Base-by-base conservation (phyloP, 768 basidiomycete genomes). In the Termitomyces heimii region DNA sequence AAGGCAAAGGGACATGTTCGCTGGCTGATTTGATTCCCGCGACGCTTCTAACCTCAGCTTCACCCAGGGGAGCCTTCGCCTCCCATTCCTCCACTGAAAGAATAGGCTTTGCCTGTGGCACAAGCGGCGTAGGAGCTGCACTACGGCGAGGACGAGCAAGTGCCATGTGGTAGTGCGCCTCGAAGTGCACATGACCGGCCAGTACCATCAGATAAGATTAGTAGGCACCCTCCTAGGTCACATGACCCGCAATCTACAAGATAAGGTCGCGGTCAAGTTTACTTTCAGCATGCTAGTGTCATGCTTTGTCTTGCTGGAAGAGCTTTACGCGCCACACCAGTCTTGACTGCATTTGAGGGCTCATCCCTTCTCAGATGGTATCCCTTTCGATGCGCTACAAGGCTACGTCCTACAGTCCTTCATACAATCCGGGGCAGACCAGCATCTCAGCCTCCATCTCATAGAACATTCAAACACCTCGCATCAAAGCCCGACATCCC, bases 21-120 rank as follows among this genome's bases (percentile, higher is more conserved):
- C 79, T 81, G 3, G 83, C 85, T 22, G 76, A 68, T 66, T 89
- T 87, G 46, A 95, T 66, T 9, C 73, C 68, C 9, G 75, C 75
- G 20, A 96, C 78, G 61, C 88, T 93, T 54, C 78, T 79, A 18
- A 79, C 73, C 65, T 91, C 86, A 12, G 79, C 65, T 45, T 95
- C 88, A 31, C 76, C 78, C 31, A 98, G 70, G 2, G 92, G 91
- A 0, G 93, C 84, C 62, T 83, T 88, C 0, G 82, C 70, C 63
- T 97, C 94, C 95, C 95, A 98, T 73, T 96, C 92, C 67, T 97
- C 94, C 4, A 96, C 76, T 42, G 77, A 86, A 35, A 92, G 75
- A 1, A 74, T 73, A 1, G 73, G 66, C 64, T 77, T 84, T 20
- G 67, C 46, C 45, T 65, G 69, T 5, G 65, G 64, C 31, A 65